phyloP scores from a whole-genome alignment of 2,329 filamentous ascomycete genomes.

The Massarina eburnea region DNA sequence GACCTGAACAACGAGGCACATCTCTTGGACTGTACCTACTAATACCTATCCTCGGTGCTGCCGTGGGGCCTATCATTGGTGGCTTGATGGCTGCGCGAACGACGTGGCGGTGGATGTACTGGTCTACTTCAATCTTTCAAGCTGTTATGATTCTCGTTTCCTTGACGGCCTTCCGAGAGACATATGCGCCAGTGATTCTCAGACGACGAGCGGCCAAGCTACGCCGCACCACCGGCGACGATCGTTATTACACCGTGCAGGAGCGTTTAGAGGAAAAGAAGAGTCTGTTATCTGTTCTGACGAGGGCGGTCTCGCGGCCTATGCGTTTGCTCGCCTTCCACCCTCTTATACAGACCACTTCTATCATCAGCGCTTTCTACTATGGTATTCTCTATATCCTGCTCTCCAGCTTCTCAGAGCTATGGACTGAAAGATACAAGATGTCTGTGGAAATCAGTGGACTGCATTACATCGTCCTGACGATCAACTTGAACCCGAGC shows the following conservation, averaged over 20 bases:
- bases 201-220: conserved; percentile 26
- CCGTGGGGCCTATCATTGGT: conserved; percentile 25
- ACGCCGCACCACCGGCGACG: conserved; percentile 61
- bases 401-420: conserved; percentile 29
- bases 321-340: conserved; percentile 58
- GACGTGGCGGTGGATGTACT: conserved; percentile 36
- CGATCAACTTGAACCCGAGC: conserved; percentile 28
- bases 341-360: conserved; percentile 52
- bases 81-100: conserved; percentile 29
- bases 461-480: conserved; percentile 21
- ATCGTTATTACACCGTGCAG: conserved; percentile 57
- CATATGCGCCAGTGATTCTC: conserved; percentile 50
- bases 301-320: conserved; percentile 50
- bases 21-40: conserved; percentile 24
- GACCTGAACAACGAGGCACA: conserved; percentile 22
- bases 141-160: conserved; percentile 32
- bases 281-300: conserved; percentile 43
- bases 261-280: conserved; percentile 22
- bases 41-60: conserved; percentile 21
- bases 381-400: conserved; percentile 44
- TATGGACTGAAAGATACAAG: conserved; percentile 26
- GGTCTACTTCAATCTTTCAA: conserved; percentile 28
- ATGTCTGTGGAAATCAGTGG: conserved; percentile 22
- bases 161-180: conserved; percentile 45
- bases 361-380: conserved; percentile 26